These are phyloP conservation scores for Monilinia polystroma DNA, from an alignment of 2,329 filamentous ascomycete genomes.

Conservation along the genomic window DNA sequence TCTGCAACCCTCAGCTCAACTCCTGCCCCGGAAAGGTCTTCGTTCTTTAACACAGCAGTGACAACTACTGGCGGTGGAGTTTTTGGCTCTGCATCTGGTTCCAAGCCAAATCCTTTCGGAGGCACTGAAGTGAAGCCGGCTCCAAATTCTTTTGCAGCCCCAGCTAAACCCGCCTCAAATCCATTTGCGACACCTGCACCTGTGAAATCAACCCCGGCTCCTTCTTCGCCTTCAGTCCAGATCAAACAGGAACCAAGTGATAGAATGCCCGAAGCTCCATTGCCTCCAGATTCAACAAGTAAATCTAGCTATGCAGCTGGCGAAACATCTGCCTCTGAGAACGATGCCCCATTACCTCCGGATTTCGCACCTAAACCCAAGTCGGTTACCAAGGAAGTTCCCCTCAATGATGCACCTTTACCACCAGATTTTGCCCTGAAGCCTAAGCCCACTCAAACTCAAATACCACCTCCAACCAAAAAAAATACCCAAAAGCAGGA, in stretches of 20 bases:
- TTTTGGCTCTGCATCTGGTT: constrained; percentile 30
- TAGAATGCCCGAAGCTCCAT: constrained; percentile 42
- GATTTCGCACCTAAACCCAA: constrained; percentile 39
- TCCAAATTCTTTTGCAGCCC: constrained; percentile 11
- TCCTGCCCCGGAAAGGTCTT: constrained; percentile 32
- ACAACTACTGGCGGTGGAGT: constrained; percentile 23
- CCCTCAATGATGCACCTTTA: constrained; percentile 42
- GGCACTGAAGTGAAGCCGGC: constrained; percentile 19
- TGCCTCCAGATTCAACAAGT: constrained; percentile 47
- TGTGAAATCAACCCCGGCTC: constrained; percentile 24
- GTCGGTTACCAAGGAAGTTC: neutral
- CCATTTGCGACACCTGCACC: constrained; percentile 29
- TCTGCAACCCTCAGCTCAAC: constrained; percentile 34
- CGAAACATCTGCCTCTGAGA: constrained; percentile 45
- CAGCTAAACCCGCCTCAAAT: constrained; percentile 20
- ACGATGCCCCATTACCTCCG: constrained; percentile 46
- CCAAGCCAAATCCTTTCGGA: constrained; percentile 27
- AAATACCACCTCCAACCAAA: constrained; percentile 19
- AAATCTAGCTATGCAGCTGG: constrained; percentile 40
- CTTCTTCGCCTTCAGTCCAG: constrained; percentile 27
- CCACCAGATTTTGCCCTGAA: constrained; percentile 43
- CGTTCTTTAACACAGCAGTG: constrained; percentile 27
- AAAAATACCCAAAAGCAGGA: constrained; percentile 21
- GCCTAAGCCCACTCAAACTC: constrained; percentile 25
- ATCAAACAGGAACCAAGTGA: constrained; percentile 35